Base-by-base conservation (phyloP, 164 flowering plant species). In the Vitis cinerea region DNA sequence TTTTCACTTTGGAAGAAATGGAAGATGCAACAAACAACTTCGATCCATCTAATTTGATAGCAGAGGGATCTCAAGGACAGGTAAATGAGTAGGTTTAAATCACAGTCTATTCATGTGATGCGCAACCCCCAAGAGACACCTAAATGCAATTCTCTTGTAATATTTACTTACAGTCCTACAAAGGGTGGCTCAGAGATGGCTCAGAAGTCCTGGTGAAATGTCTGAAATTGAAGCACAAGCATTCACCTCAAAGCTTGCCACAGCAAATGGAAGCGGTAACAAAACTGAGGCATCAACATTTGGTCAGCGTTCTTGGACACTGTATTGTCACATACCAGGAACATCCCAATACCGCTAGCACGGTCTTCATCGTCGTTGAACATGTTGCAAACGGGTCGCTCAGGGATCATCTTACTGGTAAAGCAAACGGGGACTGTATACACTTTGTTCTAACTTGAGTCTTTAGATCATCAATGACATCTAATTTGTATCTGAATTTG, bases 231-330 rank as follows among this genome's bases (percentile, higher is more conserved):
- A 86, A 85, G 73, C 86, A 85, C 69, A 86, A 71, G 74, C 78
- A 77, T 73, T 72, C 87, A 29, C 62, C 83, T 47, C 89, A 92
- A 66, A 81, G 66, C 67, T 62, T 90, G 71, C 57, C 64, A 68
- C 90, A 85, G 66, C 79, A 86, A 57, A 75, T 84, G 77, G 97
- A 92, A 75, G 79, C 72, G 0, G 62, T 90, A 59, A 84, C 95
- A 3, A 86, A 89, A 78, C 81, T 94, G 10, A 82, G 92, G 71
- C 93, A 94, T 74, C 83, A 79, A 19, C 88, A 94, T 76, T 72
- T 94, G 72, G 94, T 90, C 71, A 87, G 98, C 74, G 81, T 88
- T 70, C 83, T 94, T 23, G 98, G 98, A 10, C 98, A 94, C 80
- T 89, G 97, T 75, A 73, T 83, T 11, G 86, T 80, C 51, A 74